Percentiles rank a stretch among this genome's conserved stretches.
phyloP scores from a whole-genome alignment of 495 filamentous ascomycete genomes.

The Penicillium salamii region DNA sequence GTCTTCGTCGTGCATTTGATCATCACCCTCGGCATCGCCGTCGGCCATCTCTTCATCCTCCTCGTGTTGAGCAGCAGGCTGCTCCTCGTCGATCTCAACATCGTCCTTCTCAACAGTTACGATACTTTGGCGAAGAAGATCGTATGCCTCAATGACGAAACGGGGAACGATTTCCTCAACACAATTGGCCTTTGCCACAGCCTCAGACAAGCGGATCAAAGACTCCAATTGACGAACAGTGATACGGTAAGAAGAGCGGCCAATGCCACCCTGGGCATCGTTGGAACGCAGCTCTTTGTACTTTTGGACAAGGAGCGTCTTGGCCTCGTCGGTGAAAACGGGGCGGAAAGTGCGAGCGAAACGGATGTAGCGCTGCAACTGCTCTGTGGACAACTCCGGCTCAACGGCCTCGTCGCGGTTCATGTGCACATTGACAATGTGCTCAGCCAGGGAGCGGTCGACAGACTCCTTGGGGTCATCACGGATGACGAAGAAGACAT shows the following conservation, averaged over 20 bases:
- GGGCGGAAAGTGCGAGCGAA: constrained; percentile 94
- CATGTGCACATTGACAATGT: constrained; percentile 94
- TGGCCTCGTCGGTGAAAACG: constrained; percentile 86
- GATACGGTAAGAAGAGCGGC: constrained; percentile 91
- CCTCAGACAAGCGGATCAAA: constrained; percentile 90
- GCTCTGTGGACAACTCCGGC: constrained; percentile 94
- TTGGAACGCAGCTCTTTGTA: constrained; percentile 96
- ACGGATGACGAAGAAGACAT: constrained; percentile 97
- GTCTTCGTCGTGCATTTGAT: constrained; percentile 59
- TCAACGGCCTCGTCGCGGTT: constrained; percentile 84
- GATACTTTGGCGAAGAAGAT: constrained; percentile 86
- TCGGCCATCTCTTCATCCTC: constrained; percentile 43
- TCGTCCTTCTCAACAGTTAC: constrained; percentile 98
- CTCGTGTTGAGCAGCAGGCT: constrained; percentile 32
- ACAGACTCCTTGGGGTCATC: constrained; percentile 93
- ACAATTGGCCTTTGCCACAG: constrained; percentile 95
- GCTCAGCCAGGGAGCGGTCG: constrained; percentile 85
- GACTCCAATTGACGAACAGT: constrained; percentile 95
- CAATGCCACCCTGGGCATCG: constrained; percentile 91
- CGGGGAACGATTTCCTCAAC: constrained; percentile 82
- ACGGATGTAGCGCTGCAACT: constrained; percentile 94
- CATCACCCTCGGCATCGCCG: constrained; percentile 64
- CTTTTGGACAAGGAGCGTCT: constrained; percentile 77
- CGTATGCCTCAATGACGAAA: constrained; percentile 88
- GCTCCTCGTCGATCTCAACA: constrained; percentile 89